phyloP scores from a whole-genome alignment of 768 basidiomycete species.

The Cystofilobasidium bisporidii region DNA sequence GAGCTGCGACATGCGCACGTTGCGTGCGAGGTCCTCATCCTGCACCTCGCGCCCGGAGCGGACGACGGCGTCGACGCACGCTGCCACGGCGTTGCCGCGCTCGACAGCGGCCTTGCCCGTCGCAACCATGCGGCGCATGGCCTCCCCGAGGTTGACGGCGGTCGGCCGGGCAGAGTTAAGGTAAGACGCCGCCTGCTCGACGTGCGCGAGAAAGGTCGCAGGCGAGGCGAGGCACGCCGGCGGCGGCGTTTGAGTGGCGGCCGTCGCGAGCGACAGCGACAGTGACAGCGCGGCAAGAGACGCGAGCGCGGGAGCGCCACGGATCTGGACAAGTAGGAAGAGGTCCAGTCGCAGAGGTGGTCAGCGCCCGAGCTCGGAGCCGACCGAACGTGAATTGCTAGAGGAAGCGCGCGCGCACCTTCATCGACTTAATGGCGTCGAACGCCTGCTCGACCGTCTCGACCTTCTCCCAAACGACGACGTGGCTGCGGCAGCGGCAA shows the following conservation, averaged over 20 bases:
- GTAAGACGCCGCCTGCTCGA: conserved; percentile 56
- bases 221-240: conserved; percentile 55
- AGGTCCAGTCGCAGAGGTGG: not conserved
- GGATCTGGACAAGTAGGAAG: conserved; percentile 46
- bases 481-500: conserved; percentile 47
- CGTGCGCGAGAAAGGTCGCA: conserved; percentile 48
- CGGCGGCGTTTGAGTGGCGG: conserved; percentile 44
- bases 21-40: conserved; percentile 77
- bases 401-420: too few relatives aligned
- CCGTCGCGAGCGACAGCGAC: conserved; percentile 55
- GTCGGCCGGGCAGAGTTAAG: conserved; percentile 86
- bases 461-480: conserved; percentile 44
- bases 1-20: conserved; percentile 70
- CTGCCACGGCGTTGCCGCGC: conserved; percentile 30
- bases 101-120: conserved; percentile 31
- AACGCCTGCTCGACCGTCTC: conserved; percentile 71
- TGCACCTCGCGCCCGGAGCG: conserved; percentile 61
- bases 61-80: conserved; percentile 50
- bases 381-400: too few relatives aligned
- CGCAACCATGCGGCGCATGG: conserved; percentile 59
- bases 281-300: conserved; percentile 78
- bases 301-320: conserved; percentile 91
- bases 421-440: conserved; percentile 94
- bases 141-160: conserved; percentile 86
- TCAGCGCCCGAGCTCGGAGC: too few relatives aligned